Evolutionary conservation across 768 basidiomycete genomes (phyloP).

Genomic region (Mycena pura): DNA sequence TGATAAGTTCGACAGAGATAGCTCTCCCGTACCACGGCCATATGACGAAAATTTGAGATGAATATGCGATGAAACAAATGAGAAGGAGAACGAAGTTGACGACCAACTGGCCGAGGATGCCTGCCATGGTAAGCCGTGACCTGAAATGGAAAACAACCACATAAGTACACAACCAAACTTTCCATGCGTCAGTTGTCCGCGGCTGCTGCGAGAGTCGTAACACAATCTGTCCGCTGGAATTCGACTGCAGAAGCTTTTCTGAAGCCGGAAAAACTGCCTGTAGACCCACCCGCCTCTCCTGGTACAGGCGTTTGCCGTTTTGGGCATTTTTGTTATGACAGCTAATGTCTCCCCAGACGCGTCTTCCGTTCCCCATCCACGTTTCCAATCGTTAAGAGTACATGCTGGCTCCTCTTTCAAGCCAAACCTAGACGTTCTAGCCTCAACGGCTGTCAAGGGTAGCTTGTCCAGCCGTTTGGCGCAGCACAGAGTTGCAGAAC

Average conservation of each 20-base stretch:
- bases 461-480: constrained; percentile 10
- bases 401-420: neutral
- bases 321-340: neutral
- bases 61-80: constrained; percentile 88
- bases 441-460: neutral
- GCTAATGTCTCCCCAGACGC: neutral
- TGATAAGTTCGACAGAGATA: constrained; percentile 75
- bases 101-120: constrained; percentile 63
- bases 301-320: neutral
- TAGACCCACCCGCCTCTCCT: neutral
- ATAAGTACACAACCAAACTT: neutral
- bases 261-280: neutral
- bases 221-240: constrained; percentile 17
- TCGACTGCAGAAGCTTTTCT: neutral
- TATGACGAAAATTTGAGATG: constrained; percentile 88
- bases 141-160: neutral
- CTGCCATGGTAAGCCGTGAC: constrained; percentile 41
- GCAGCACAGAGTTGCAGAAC: neutral
- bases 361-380: neutral
- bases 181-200: constrained; percentile 18
- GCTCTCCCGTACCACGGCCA: constrained; percentile 90
- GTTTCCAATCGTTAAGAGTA: neutral
- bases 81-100: constrained; percentile 74
- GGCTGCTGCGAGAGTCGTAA: constrained; percentile 1
- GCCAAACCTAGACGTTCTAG: constrained; percentile 2